Evolutionary conservation across 2,329 filamentous ascomycete species (phyloP), one percentile per base, ranked within the genome.

Genomic region (Paraconiothyrium brasiliense): DNA sequence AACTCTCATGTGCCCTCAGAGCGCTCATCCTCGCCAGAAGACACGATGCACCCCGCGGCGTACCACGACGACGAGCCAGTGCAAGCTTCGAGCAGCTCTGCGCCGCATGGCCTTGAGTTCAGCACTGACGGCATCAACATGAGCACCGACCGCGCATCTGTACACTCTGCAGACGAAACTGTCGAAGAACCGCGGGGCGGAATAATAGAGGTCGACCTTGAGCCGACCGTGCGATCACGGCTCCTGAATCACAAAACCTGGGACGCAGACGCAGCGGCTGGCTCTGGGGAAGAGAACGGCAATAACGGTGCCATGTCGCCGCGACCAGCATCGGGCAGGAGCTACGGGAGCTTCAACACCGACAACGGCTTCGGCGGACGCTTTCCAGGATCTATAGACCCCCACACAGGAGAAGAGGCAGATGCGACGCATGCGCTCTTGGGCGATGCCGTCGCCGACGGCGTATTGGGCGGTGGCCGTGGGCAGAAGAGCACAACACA

Each of bases 281-380:
- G 69, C 32, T 75, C 69, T 55, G 77, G 75, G 20, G 70, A 69
- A 13, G 69, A 73, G n/a, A 64, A 74, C 43, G 92, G 89, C 81
- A 84, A 86, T 70, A 90, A 95, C 79, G 92, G 92, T 69, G 91
- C 91, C 16, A 92, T 94, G 72, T 93, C 91, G 47, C 90, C 91
- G 1, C 82, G 88, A 41, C 85, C 90, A 0, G 80, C 79, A 49
- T 87, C 85, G 54, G 83, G 84, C 4, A 75, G 78, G 57, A 81
- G 79, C 57, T 81, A 84, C 83, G 80, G 85, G 79, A 85, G 81
- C 68, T 82, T 89, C 67, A 67, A 71, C 75, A 77, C 76, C 22
- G 67, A 71, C n/a, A 62, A 73, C 54, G 80, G 79, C 57, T 79
- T 80, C 64, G 79, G 78, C 11, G 76, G 76, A 30, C 63, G 69